Conservation (phyloP, 768 basidiomycete genomes). For the Phylloporus sp. region DNA sequence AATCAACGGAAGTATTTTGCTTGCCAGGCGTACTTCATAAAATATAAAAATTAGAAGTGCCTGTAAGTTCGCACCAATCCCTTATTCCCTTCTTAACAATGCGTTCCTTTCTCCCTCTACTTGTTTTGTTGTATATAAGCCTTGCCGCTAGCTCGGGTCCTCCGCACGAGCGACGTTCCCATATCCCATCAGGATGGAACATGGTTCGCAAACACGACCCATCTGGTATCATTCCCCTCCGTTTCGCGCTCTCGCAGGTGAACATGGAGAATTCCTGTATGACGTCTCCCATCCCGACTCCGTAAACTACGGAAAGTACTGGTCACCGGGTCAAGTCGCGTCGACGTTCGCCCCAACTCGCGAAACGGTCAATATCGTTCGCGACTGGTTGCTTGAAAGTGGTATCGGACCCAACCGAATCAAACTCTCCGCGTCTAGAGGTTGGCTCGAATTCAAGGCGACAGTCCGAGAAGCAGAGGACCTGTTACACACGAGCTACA, state of each 20-base stretch:
- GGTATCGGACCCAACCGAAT: constrained; percentile 37
- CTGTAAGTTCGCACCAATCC: too few species aligned
- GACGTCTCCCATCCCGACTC: constrained; percentile 44
- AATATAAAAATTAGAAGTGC: too few species aligned
- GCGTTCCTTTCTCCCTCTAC: constrained; percentile 20
- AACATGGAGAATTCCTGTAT: constrained; percentile 40
- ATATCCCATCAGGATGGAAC: constrained; percentile 38
- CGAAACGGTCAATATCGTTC: constrained; percentile 36
- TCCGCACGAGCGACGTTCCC: constrained; percentile 28
- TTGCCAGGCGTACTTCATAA: too few species aligned
- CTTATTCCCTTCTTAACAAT: constrained; percentile 1
- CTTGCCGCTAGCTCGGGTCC: constrained; percentile 8
- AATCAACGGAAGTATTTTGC: too few species aligned
- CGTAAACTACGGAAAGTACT: constrained; percentile 43
- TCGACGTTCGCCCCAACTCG: constrained; percentile 41
- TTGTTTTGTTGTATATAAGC: constrained; percentile 20
- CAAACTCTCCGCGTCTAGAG: constrained; percentile 28
- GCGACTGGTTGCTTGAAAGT: constrained; percentile 35
- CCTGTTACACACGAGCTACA: constrained; percentile 40
- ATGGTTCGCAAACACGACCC: constrained; percentile 29
- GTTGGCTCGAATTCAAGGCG: constrained; percentile 41
- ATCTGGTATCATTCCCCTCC: constrained; percentile 37
- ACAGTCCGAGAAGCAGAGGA: constrained; percentile 42
- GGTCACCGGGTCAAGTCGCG: constrained; percentile 37
- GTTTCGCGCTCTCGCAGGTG: constrained; percentile 42